phyloP scores from a whole-genome alignment of 352 stramenopile species.

The Globisporangium irregulare region DNA sequence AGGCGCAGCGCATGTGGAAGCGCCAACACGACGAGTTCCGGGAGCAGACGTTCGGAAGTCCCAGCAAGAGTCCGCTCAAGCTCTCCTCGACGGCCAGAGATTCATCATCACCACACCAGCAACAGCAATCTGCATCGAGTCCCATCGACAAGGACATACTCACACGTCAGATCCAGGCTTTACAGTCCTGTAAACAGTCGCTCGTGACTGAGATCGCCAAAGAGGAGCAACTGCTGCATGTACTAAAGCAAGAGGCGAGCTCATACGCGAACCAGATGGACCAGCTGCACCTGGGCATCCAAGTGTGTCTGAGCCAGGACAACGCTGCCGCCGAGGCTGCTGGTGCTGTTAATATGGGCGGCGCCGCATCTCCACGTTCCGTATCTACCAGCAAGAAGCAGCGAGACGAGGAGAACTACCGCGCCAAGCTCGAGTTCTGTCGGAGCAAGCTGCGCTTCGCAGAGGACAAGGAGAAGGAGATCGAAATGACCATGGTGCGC shows the following conservation, averaged over 20 bases:
- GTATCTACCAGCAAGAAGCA: conserved; percentile 20
- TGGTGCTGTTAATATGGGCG: neutral
- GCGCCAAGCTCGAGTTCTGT: conserved; percentile 52
- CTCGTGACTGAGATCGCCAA: conserved; percentile 57
- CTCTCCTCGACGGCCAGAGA: neutral
- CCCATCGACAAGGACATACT: conserved; percentile 44
- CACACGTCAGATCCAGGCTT: conserved; percentile 45
- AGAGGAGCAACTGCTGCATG: conserved; percentile 62
- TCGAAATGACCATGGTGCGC: conserved; percentile 64
- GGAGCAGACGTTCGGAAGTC: conserved; percentile 17
- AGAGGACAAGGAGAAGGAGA: conserved; percentile 67
- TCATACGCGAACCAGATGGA: conserved; percentile 55
- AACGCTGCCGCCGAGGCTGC: neutral
- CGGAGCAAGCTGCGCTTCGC: conserved; percentile 55
- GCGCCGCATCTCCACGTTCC: neutral
- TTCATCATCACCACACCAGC: neutral
- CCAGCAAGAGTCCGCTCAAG: conserved; percentile 12
- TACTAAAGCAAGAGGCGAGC: conserved; percentile 44
- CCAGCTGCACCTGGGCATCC: conserved; percentile 44
- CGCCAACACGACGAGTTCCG: conserved; percentile 27
- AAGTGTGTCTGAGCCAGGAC: conserved; percentile 35
- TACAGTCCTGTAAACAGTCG: conserved; percentile 69
- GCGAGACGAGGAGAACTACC: conserved; percentile 41
- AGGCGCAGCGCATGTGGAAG: conserved; percentile 21
- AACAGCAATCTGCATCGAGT: neutral